Evolutionary conservation across 441 rosid species (phyloP), one percentile per base, ranked within the genome.

Genomic region (Gossypium gossypioides): DNA sequence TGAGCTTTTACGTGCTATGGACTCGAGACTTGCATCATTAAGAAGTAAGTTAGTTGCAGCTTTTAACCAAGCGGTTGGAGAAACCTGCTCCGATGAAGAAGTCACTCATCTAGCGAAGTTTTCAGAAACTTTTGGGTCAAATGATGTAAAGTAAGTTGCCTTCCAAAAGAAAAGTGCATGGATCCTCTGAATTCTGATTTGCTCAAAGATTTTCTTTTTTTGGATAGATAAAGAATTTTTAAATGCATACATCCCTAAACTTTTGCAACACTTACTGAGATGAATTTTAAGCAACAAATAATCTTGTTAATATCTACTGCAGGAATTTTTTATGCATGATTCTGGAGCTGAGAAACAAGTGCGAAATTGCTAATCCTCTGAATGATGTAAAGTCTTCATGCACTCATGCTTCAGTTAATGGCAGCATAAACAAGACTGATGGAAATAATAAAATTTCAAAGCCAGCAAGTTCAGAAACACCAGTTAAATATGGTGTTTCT

Each of bases 401-500:
- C 37, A 37, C 55, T 6, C 2, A 10, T 44, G 48, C 72, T 68
- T 72, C 79, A 40, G 76, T 72, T 58, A 76, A 75, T 61, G 69
- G 29, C 72, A 60, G 72, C 67, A 73, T 57, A 51, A 40, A 55
- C 24, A 70, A 65, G 78, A 72, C 63, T 66, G 81, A 76, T 74
- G 78, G 57, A 51, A 81, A 63, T 69, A 24, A 73, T 72, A 71
- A 78, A 74, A 76, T 67, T 44, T 24, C 87, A 64, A 83, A 75
- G 74, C 72, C 83, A n/a, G 59, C 25, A 16, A 52, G 58, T 71
- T 63, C 74, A 46, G 80, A 67, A 40, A 64, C 75, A 37, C 87
- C 84, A 3, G 83, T 89, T 64, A 85, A 85, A 78, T 89, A 87
- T 71, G 86, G 82, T 34, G 89, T 83, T 80, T 84, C 93, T 57